Evolutionary conservation across 2,329 filamentous ascomycete species (phyloP).

Genomic region (Cercospora janseana): DNA sequence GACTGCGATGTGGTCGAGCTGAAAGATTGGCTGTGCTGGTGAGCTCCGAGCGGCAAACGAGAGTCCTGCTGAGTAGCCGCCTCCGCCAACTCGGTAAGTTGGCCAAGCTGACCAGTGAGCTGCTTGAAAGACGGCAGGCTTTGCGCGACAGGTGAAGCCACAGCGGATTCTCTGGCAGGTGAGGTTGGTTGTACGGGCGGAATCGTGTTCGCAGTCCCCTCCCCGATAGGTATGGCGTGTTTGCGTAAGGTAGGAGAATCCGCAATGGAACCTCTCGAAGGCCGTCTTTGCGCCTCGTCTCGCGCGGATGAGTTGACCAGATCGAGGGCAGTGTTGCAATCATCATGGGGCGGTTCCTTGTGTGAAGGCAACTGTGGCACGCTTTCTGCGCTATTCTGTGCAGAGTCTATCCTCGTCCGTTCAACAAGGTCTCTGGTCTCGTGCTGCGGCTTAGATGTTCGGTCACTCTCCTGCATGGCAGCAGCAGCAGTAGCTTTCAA

Average conservation of each 20-base stretch:
- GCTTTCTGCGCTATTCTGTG: constrained; percentile 21
- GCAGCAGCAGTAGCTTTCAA: constrained; percentile 22
- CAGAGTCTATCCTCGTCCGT: constrained; percentile 26
- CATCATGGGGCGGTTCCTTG: background rate
- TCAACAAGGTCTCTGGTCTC: constrained; percentile 14
- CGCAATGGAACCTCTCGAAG: constrained; percentile 22
- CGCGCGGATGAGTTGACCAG: constrained; percentile 8
- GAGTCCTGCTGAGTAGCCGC: constrained; percentile 26
- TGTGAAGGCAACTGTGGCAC: constrained; percentile 21
- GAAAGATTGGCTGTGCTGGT: constrained; percentile 33
- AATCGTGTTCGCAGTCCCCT: constrained; percentile 26
- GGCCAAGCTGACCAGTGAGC: constrained; percentile 38
- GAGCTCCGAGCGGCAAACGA: constrained; percentile 19
- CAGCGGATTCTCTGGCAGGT: constrained; percentile 18
- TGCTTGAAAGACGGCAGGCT: constrained; percentile 37
- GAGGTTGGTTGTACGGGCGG: constrained; percentile 30
- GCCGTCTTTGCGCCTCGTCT: background rate
- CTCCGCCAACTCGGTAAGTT: constrained; percentile 48
- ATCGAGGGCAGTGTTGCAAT: constrained; percentile 7
- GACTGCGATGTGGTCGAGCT: constrained; percentile 34
- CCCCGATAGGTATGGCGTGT: constrained; percentile 22
- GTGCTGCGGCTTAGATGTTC: constrained; percentile 1
- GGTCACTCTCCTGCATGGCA: constrained; percentile 21
- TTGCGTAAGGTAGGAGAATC: constrained; percentile 29
- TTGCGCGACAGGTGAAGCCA: constrained; percentile 28